Percentiles rank a stretch among this genome's conserved stretches.
These are phyloP conservation scores for Grosmannia huntii DNA, from an alignment of 2,329 filamentous ascomycete species.

Conservation along the genomic window DNA sequence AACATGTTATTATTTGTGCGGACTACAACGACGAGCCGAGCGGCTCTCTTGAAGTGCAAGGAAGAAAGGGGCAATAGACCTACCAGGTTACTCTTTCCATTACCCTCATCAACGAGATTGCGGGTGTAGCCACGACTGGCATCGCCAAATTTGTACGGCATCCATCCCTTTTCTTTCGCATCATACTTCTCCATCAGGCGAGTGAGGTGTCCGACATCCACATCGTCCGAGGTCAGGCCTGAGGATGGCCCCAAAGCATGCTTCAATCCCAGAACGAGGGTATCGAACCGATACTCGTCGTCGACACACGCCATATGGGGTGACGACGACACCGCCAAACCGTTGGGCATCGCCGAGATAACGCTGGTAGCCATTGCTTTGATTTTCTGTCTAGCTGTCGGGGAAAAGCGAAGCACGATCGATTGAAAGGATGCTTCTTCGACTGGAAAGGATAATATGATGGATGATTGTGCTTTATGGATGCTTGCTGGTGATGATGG, in stretches of 20 bases:
- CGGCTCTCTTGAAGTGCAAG: neutral
- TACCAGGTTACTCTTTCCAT: constrained; percentile 47
- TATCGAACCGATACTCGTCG: constrained; percentile 41
- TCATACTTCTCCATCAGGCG: constrained; percentile 62
- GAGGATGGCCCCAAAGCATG: constrained; percentile 65
- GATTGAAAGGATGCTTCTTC: neutral
- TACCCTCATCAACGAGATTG: constrained; percentile 82
- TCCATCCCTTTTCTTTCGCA: constrained; percentile 59
- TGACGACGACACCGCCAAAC: neutral
- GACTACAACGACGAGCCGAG: neutral
- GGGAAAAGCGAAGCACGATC: neutral
- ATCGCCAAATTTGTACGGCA: constrained; percentile 62
- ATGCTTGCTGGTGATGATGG: neutral
- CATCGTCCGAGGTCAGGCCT: constrained; percentile 68
- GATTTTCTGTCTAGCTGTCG: neutral
- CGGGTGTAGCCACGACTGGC: constrained; percentile 61
- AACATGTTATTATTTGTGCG: neutral
- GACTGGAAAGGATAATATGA: neutral
- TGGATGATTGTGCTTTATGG: neutral
- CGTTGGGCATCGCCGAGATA: neutral
- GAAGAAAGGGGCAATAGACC: constrained; percentile 8
- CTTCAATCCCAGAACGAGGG: constrained; percentile 62
- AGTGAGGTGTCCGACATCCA: constrained; percentile 61
- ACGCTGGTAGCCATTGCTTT: neutral
- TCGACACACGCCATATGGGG: constrained; percentile 4